Evolutionary conservation across 495 filamentous ascomycete species (phyloP).

Genomic region (Massariosphaeria phaeospora): DNA sequence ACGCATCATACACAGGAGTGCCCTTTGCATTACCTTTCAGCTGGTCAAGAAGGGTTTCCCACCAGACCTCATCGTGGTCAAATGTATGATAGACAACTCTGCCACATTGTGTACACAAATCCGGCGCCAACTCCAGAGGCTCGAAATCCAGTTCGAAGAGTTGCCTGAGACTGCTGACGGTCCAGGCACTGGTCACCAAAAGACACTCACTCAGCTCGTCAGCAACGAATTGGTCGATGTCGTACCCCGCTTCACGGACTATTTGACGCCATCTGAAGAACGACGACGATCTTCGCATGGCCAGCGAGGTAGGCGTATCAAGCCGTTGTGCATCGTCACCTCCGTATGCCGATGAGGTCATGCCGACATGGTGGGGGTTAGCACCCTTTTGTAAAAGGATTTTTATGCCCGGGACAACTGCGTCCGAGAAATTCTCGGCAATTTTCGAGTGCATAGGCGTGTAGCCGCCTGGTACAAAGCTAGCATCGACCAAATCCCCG

Average conservation of each 20-base stretch:
- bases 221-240: not conserved
- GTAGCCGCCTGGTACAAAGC: no score
- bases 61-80: not conserved
- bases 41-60: no score
- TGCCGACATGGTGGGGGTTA: no score
- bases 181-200: not conserved
- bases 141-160: not conserved
- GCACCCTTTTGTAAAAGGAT: no score
- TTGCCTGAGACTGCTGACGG: not conserved
- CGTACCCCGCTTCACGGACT: not conserved
- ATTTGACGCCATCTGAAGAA: not conserved
- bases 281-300: not conserved
- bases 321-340: not conserved
- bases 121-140: not conserved
- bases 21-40: no score
- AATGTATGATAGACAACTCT: not conserved
- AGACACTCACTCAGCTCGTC: not conserved
- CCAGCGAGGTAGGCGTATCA: not conserved
- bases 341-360: no score
- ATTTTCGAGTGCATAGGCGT: no score
- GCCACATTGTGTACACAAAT: not conserved
- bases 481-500: no score
- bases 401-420: no score
- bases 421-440: no score
- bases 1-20: no score